Conservation (phyloP, 345 rosid species). For the Nephelium lappaceum region DNA sequence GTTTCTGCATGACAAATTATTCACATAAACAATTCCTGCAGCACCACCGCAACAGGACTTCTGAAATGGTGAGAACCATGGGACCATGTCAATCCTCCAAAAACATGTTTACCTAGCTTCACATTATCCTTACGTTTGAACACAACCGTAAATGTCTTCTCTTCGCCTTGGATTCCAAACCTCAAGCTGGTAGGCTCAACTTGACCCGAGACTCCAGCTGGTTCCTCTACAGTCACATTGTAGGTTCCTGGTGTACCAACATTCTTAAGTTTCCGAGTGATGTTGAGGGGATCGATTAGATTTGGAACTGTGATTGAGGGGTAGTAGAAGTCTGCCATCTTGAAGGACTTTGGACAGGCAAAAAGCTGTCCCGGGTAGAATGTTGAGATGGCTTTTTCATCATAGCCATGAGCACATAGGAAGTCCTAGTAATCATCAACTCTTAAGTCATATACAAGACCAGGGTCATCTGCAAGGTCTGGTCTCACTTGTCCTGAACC, state of each 20-base stretch:
- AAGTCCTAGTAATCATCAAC: slow-evolving; percentile 43
- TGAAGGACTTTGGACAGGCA: slow-evolving; percentile 31
- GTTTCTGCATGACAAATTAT: no score
- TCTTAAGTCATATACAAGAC: slow-evolving; percentile 50
- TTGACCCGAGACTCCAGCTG: slow-evolving; percentile 30
- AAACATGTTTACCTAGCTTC: slow-evolving; percentile 5
- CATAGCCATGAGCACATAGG: slow-evolving; percentile 46
- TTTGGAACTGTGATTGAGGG: slow-evolving; percentile 50
- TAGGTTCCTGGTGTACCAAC: slow-evolving; percentile 50
- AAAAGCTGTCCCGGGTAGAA: slow-evolving; percentile 19
- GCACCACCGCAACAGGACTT: slow-evolving; percentile 38
- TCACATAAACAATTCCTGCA: neutral
- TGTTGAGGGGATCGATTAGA: slow-evolving; percentile 19
- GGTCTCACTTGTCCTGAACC: no score
- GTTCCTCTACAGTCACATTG: slow-evolving; percentile 25
- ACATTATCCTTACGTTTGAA: slow-evolving; percentile 7
- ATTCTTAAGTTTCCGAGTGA: slow-evolving; percentile 44
- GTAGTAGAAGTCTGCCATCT: slow-evolving; percentile 46
- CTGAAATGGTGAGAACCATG: slow-evolving; percentile 51
- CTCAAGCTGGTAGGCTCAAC: slow-evolving; percentile 38
- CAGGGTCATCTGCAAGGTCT: slow-evolving; percentile 59
- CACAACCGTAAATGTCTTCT: slow-evolving; percentile 42
- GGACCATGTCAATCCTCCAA: slow-evolving; percentile 52
- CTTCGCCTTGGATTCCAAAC: slow-evolving; percentile 38
- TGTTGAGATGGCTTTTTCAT: slow-evolving; percentile 5